Conservation (phyloP, 2,329 filamentous ascomycete species). For the Aspergillus alliaceus region DNA sequence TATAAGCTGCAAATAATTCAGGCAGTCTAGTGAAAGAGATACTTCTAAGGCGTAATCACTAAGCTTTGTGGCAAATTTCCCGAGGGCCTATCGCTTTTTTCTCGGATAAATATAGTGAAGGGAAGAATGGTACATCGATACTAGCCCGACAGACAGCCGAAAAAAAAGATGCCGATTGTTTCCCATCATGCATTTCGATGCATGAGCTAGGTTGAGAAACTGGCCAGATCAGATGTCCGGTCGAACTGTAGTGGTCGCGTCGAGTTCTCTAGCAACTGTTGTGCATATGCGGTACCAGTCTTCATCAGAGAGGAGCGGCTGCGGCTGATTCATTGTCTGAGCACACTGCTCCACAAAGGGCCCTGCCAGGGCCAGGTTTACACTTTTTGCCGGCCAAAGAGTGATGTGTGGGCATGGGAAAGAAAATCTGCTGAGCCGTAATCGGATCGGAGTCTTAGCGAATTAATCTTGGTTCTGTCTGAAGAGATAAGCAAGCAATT, state of each 20-base stretch:
- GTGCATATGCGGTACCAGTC: neutral
- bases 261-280: neutral
- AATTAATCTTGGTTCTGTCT: too few relatives aligned
- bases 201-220: conserved; percentile 25
- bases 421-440: neutral
- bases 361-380: conserved; percentile 26
- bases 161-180: conserved; percentile 40
- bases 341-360: conserved; percentile 4
- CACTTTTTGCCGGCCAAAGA: conserved; percentile 27
- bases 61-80: conserved; percentile 26
- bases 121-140: conserved; percentile 31
- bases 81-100: conserved; percentile 25
- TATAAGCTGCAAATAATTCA: conserved; percentile 49
- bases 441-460: neutral
- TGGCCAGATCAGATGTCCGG: conserved; percentile 11
- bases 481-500: too few relatives aligned
- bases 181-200: conserved; percentile 39
- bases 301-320: neutral
- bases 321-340: neutral
- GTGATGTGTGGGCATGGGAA: too few relatives aligned
- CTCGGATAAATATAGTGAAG: conserved; percentile 28
- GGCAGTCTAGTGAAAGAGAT: conserved; percentile 29
- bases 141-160: conserved; percentile 37
- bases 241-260: neutral
- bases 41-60: conserved; percentile 40